Evolutionary conservation across 2,329 filamentous ascomycete species (phyloP), one percentile per base, ranked within the genome.

Genomic region (Phaeosphaeria sp.): DNA sequence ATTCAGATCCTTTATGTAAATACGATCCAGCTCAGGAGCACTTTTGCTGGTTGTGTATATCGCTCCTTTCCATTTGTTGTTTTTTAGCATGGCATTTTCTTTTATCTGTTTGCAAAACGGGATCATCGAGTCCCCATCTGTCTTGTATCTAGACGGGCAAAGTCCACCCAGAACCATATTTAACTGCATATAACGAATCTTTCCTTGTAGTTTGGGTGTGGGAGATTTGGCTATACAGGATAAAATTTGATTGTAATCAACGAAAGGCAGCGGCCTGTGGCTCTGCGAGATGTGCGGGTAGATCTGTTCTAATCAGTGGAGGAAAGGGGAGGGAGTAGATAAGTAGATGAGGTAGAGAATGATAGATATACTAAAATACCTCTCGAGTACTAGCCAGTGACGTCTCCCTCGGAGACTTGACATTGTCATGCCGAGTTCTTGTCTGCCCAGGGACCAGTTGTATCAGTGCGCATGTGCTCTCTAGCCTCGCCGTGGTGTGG

Each of bases 11-110:
- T n/a, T 39, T n/a, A 39, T 39, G 36, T 68, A 65, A 43, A 65
- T 64, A 59, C 60, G 61, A 52, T 53, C 56, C 42, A 50, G 49
- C 36, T 40, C 33, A 51, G 49, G 49, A n/a, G 49, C 49, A 51
- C 30, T 46, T 47, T 47, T 40, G 33, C 33, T 54, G 43, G 55
- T 45, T 49, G 51, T 64, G 57, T 65, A 68, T 59, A 66, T 64
- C 56, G 56, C 55, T 51, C 54, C 42, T 56, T 46, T 45, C 40
- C 24, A 51, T 46, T 59, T 47, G 18, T 55, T 51, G 22, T 45
- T 20, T 57, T 52, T 51, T 40, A 45, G 54, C 47, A 50, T 45
- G 49, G 48, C 43, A 56, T 55, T 15, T 27, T 21, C 36, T 24
- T 46, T 47, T 8, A 27, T 47, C 15, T 47, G 44, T 17, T 24